Conservation (phyloP, 2,329 filamentous ascomycete species). For the Aureobasidium musti region DNA sequence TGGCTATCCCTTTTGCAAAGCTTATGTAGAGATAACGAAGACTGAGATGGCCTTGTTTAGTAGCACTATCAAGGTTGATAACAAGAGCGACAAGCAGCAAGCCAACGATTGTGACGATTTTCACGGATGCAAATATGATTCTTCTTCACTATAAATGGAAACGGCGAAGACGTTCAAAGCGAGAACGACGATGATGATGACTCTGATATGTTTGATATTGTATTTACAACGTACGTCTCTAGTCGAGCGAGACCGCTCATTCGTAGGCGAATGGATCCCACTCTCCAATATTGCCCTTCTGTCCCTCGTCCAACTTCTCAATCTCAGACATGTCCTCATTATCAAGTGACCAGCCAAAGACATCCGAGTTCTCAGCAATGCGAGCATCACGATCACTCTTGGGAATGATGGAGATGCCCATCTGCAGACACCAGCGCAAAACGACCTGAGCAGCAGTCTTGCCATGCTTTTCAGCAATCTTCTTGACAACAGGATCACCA, state of each 20-base stretch:
- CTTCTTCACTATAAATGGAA: constrained; percentile 52
- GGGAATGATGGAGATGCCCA: constrained; percentile 59
- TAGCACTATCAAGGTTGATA: constrained; percentile 63
- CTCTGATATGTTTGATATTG: constrained; percentile 43
- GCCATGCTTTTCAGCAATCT: constrained; percentile 66
- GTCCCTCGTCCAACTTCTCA: constrained; percentile 40
- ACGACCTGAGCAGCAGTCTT: constrained; percentile 74
- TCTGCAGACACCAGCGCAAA: constrained; percentile 77
- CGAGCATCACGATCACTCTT: constrained; percentile 44
- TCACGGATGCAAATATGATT: constrained; percentile 57
- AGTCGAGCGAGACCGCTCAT: not conserved
- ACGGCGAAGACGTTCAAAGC: constrained; percentile 62
- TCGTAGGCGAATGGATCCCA: constrained; percentile 33
- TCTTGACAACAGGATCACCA: constrained; percentile 63
- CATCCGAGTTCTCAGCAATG: constrained; percentile 43
- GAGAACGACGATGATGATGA: constrained; percentile 63
- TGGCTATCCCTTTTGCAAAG: no score
- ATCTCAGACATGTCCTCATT: constrained; percentile 41
- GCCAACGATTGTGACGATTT: constrained; percentile 53
- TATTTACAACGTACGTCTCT: not conserved
- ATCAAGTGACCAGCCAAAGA: constrained; percentile 44
- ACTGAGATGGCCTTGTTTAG: constrained; percentile 60
- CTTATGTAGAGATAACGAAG: constrained; percentile 55
- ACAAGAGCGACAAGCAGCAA: constrained; percentile 50
- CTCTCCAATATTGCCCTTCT: constrained; percentile 31